Evolutionary conservation across 2,329 filamentous ascomycete genomes (phyloP), one percentile per base, ranked within the genome.

Genomic region (Claviceps quebecensis): DNA sequence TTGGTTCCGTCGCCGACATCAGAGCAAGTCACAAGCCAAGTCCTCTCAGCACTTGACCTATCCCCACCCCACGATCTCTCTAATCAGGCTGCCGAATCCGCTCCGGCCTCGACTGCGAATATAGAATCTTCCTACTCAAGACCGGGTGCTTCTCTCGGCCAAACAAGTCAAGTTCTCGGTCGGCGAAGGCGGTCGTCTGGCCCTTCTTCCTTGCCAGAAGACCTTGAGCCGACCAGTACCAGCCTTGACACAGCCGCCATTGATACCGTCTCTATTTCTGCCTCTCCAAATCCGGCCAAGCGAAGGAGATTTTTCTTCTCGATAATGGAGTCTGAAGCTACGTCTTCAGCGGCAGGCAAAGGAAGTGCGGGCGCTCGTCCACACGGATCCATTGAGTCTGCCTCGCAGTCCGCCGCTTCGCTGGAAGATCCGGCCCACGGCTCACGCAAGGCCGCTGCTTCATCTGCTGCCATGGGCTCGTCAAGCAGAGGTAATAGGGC

Each of bases 301-400:
- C 69, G 72, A 61, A 83, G 83, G 70, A 78, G 82, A 66, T 76
- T 76, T 66, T 68, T 69, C 56, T 62, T 48, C 41, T 39, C 60
- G 68, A 81, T 67, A 65, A 87, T 86, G 82, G 75, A 80, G 69
- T 72, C 76, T 56, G 78, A 83, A 66, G 73, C 72, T 56, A 75
- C 78, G 53, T 64, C 65, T 49, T 58, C 62, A 58, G 69, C 64
- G 57, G 69, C 74, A 53, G 72, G 77, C 36, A 84, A 84, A 63
- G 81, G 81, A 53, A 74, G 75, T 52, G 62, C 67, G 48, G 53
- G 59, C 17, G 59, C 63, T 47, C 60, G 58, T 36, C 62, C 64
- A n/a, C 67, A 67, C 67, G 65, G 68, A 69, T 68, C 68, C 74
- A 70, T 63, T 63, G 48, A 62, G 61, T 34, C 58, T 39, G 54